Conservation (phyloP, 164 flowering plant species). For the grape (Vitis vinifera) region ASM3070453v1 NC_081822.1:8961501-8962000, state of each 20-base stretch:
- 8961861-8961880: constrained; percentile 4
- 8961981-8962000: no score
- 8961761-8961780: constrained; percentile 95
- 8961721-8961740: constrained; percentile 93
- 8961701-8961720: background rate
- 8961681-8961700: no score
- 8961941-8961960: no score
- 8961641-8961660: constrained; percentile 13
- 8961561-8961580: constrained; percentile 82
- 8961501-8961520: background rate
- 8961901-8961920: no score
- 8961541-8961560: constrained; percentile 64
- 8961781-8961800: constrained; percentile 95
- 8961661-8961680: background rate
- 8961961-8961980: no score
- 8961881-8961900: background rate
- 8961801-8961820: constrained; percentile 99
- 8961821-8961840: constrained; percentile 84
- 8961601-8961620: constrained; percentile 73
- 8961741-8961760: constrained; percentile 91
- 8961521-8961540: constrained; percentile 61
- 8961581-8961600: constrained; percentile 79
- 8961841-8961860: constrained; percentile 79
- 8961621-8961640: constrained; percentile 73
- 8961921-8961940: no score